These are phyloP conservation scores for Dothideomycetes sp. DNA, from an alignment of 2,329 filamentous ascomycete species.

Conservation along the genomic window DNA sequence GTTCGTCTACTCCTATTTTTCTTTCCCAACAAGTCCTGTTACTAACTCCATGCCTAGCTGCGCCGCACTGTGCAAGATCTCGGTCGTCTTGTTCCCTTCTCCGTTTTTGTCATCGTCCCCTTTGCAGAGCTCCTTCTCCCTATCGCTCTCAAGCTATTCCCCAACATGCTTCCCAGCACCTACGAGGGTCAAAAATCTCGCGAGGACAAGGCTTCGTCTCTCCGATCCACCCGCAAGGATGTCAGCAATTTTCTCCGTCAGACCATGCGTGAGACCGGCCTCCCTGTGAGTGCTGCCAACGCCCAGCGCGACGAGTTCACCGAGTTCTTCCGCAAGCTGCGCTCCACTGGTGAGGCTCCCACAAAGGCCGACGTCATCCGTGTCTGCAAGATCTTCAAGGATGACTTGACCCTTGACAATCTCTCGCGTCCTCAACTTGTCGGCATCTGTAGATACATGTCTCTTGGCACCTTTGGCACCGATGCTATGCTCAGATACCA, in stretches of 20 bases:
- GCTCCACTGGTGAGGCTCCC: conserved; percentile 81
- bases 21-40: background rate
- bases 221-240: conserved; percentile 82
- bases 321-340: conserved; percentile 85
- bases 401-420: conserved; percentile 95
- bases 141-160: conserved; percentile 86
- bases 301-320: conserved; percentile 88
- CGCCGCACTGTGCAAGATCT: conserved; percentile 90
- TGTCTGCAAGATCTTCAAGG: conserved; percentile 98
- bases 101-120: conserved; percentile 91
- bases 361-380: conserved; percentile 89
- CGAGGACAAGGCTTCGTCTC: conserved; percentile 71
- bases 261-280: conserved; percentile 84
- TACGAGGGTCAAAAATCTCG: conserved; percentile 88
- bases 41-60: conserved; percentile 35
- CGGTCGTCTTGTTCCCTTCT: conserved; percentile 85
- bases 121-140: conserved; percentile 90
- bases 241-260: conserved; percentile 82
- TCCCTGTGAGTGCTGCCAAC: conserved; percentile 73
- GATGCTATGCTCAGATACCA: conserved; percentile 97
- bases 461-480: conserved; percentile 90
- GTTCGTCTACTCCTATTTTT: conserved; percentile 24
- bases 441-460: conserved; percentile 97
- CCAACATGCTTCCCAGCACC: conserved; percentile 92
- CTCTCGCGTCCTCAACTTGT: conserved; percentile 89